These are phyloP conservation scores for Globisporangium lucens DNA, from an alignment of 352 stramenopile species.

Conservation along the genomic window DNA sequence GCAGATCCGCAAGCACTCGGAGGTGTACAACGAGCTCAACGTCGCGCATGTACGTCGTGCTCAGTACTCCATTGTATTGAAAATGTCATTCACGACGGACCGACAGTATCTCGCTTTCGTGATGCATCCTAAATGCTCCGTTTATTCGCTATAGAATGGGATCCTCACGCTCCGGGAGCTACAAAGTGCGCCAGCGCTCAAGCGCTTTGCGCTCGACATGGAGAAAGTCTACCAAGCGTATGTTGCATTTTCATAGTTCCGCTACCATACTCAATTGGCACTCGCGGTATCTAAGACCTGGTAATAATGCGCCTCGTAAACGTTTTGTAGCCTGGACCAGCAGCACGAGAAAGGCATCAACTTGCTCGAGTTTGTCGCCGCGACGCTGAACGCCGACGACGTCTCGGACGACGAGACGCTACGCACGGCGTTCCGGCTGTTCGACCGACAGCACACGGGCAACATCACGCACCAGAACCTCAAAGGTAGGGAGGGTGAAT, in stretches of 20 bases:
- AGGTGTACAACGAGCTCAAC: constrained; percentile 82
- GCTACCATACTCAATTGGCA: neutral
- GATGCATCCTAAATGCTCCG: neutral
- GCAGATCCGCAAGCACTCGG: constrained; percentile 46
- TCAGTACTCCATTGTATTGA: neutral
- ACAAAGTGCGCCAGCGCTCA: constrained; percentile 37
- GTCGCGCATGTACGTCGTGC: constrained; percentile 44
- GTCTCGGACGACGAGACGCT: constrained; percentile 54
- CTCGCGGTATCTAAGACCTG: neutral
- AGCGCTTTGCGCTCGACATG: constrained; percentile 62
- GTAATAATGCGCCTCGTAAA: neutral
- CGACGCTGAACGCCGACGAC: constrained; percentile 58
- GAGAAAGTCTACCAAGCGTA: constrained; percentile 64
- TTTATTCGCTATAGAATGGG: constrained; percentile 35
- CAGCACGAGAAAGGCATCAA: constrained; percentile 75
- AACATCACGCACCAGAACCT: constrained; percentile 59
- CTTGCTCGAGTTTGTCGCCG: constrained; percentile 75
- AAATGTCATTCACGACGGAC: neutral
- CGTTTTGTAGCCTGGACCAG: constrained; percentile 50
- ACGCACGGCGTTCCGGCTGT: constrained; percentile 50
- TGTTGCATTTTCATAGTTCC: constrained; percentile 13
- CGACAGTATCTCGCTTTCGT: neutral
- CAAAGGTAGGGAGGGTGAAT: neutral
- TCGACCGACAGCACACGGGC: constrained; percentile 59
- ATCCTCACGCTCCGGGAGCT: constrained; percentile 71